Base-by-base conservation (phyloP, 257 asterid genomes). In the Solanum chilense region DNA sequence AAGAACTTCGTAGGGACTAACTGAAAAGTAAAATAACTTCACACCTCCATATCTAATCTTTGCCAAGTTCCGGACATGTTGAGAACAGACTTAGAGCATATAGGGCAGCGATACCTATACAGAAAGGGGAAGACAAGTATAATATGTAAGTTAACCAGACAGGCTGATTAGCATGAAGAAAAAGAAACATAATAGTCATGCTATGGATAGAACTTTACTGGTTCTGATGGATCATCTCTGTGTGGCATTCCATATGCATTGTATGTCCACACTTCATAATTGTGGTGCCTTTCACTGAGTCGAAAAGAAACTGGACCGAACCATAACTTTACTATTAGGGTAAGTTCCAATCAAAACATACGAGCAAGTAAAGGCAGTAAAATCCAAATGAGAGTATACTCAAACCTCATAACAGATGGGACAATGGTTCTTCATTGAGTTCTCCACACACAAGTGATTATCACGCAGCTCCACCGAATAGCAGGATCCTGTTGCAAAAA, bases 361-460 rank as follows among this genome's bases (percentile, higher is more conserved):
- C 21, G 69, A 41, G 33, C 87, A 39, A 62, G 70, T 44, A 41
- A 39, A 31, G 21, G 60, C 44, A 83, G 62, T 87, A 23, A 62
- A 86, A 31, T 41, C 60, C 64, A 60, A 83, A 27, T 44, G 82
- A 3, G 82, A 66, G 85, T 58, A 83, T 87, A 87, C 44, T 41
- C 86, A 69, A 83, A 96, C 98, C 99, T 96, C 99, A 78, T 94
- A 96, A 91, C 99, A 94, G 86, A 96, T 96, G 89, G 98, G 99
- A 90, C 99, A 96, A 74, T 93, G 96, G 90, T 91, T 90, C 93
- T 95, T 96, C 99, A 95, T 96, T 49, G 99, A 95, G 90, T 96
- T 91, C 91, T 96, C 98, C 25, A 96, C 93, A 68, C 99, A 94
- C 86, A 74, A 87, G 91, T 96, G 99, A 90, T 96, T 95, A 86